Evolutionary conservation across 768 basidiomycete genomes (phyloP).

Genomic region (Lentinula edodes): DNA sequence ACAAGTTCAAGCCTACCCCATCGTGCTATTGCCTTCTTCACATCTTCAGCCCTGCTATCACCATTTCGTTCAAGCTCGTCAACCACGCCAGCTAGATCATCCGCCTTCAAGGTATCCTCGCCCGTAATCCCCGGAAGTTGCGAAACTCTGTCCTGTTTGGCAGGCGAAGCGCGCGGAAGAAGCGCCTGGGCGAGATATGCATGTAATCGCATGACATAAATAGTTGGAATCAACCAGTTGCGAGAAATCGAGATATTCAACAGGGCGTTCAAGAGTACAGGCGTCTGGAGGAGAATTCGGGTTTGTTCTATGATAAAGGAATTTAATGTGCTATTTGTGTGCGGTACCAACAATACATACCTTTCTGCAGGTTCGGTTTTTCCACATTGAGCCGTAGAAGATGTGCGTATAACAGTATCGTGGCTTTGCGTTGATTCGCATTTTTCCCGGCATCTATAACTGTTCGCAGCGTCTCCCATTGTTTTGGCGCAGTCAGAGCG

Average conservation of each 20-base stretch:
- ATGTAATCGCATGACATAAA: conserved; percentile 77
- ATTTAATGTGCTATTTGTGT: background rate
- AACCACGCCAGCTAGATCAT: conserved; percentile 41
- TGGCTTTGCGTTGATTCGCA: conserved; percentile 44
- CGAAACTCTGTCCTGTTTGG: conserved; percentile 40
- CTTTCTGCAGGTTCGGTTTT: conserved; percentile 50
- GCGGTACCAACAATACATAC: conserved; percentile 35
- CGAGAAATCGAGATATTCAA: conserved; percentile 80
- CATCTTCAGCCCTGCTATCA: conserved; percentile 43
- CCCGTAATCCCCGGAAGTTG: conserved; percentile 74
- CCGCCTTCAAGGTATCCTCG: conserved; percentile 40
- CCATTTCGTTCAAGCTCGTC: conserved; percentile 43
- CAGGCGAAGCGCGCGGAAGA: conserved; percentile 40
- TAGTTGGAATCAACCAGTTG: conserved; percentile 81
- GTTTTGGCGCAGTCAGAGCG: conserved; percentile 30
- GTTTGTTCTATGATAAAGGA: conserved; percentile 54
- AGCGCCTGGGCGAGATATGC: conserved; percentile 83
- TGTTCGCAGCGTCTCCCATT: conserved; percentile 49
- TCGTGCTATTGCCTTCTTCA: conserved; percentile 58
- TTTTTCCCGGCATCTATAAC: conserved; percentile 30
- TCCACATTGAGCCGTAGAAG: conserved; percentile 62
- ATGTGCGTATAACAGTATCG: conserved; percentile 81
- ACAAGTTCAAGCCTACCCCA: conserved; percentile 80
- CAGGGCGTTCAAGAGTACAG: conserved; percentile 70
- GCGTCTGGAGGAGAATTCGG: conserved; percentile 63